Evolutionary conservation across 2,329 filamentous ascomycete species (phyloP).

Genomic region (Botryosphaeria agaves): DNA sequence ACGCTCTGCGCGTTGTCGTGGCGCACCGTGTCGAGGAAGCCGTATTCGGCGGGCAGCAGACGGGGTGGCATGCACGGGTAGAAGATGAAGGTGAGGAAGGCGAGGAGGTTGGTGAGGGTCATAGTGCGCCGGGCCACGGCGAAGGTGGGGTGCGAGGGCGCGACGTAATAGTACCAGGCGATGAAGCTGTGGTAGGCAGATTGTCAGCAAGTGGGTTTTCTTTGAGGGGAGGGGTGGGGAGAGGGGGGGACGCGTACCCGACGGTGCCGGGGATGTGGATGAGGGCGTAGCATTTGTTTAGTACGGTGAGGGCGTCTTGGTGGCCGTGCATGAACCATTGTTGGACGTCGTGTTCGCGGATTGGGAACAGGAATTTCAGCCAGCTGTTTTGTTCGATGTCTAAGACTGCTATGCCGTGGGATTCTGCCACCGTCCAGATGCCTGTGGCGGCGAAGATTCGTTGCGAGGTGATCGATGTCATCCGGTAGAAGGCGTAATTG

Average conservation of each 20-base stretch:
- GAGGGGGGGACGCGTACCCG: slow-evolving; percentile 22
- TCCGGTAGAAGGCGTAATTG: slow-evolving; percentile 45
- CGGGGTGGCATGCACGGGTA: slow-evolving; percentile 36
- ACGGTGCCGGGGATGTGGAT: slow-evolving; percentile 45
- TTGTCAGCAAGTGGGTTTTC: no score
- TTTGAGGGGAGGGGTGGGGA: background rate
- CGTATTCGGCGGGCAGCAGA: slow-evolving; percentile 25
- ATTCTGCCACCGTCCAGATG: slow-evolving; percentile 38
- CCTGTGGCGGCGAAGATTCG: slow-evolving; percentile 33
- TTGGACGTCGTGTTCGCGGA: slow-evolving; percentile 35
- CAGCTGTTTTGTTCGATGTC: slow-evolving; percentile 34
- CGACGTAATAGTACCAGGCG: slow-evolving; percentile 45
- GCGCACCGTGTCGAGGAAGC: slow-evolving; percentile 28
- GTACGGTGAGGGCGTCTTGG: slow-evolving; percentile 32
- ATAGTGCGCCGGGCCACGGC: slow-evolving; percentile 26
- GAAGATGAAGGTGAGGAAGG: slow-evolving; percentile 33
- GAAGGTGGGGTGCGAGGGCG: slow-evolving; percentile 30
- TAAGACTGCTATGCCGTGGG: slow-evolving; percentile 37
- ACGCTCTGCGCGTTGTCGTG: slow-evolving; percentile 28
- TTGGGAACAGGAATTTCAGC: slow-evolving; percentile 34
- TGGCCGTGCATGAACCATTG: slow-evolving; percentile 39
- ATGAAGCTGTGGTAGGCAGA: slow-evolving; percentile 30
- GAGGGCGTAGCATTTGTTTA: slow-evolving; percentile 41
- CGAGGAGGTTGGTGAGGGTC: slow-evolving; percentile 34
- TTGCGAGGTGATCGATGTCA: slow-evolving; percentile 36